phyloP scores from a whole-genome alignment of 192 early-diverging fungal species.

The Phycomyces blakesleeanus region DNA sequence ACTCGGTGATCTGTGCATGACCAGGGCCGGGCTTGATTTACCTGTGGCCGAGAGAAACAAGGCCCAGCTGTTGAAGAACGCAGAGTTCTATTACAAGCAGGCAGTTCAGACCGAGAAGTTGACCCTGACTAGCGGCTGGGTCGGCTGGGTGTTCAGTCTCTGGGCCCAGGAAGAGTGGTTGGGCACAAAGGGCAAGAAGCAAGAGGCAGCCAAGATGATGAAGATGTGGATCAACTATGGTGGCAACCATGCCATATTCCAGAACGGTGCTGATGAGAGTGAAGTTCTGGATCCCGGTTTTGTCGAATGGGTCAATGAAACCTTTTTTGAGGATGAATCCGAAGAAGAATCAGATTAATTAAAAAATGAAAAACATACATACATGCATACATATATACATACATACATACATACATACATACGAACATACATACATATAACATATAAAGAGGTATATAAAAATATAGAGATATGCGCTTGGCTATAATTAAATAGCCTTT shows the following conservation, averaged over 20 bases:
- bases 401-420: too few relatives aligned
- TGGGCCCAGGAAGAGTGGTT: conserved; percentile 49
- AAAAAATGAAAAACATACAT: background rate
- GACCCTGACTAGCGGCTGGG: conserved; percentile 36
- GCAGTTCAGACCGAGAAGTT: conserved; percentile 41
- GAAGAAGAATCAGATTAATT: conserved; percentile 21
- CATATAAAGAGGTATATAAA: too few relatives aligned
- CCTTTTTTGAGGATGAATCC: conserved; percentile 26
- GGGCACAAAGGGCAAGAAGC: conserved; percentile 42
- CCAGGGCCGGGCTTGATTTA: conserved; percentile 36
- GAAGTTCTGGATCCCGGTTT: conserved; percentile 24
- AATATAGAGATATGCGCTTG: too few relatives aligned
- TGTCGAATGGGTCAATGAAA: conserved; percentile 20
- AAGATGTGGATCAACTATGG: conserved; percentile 58
- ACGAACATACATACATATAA: too few relatives aligned
- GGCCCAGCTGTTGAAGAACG: conserved; percentile 45
- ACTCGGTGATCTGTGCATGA: conserved; percentile 45
- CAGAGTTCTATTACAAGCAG: conserved; percentile 47
- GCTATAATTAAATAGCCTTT: too few relatives aligned
- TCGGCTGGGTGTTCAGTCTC: conserved; percentile 43
- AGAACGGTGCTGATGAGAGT: conserved; percentile 18
- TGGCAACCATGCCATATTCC: conserved; percentile 21
- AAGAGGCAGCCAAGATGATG: conserved; percentile 63
- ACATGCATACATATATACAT: too few relatives aligned
- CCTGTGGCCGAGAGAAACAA: conserved; percentile 40